Evolutionary conservation across 1,284 basidiomycete genomes (phyloP).

Genomic region (Irpex sp.): DNA sequence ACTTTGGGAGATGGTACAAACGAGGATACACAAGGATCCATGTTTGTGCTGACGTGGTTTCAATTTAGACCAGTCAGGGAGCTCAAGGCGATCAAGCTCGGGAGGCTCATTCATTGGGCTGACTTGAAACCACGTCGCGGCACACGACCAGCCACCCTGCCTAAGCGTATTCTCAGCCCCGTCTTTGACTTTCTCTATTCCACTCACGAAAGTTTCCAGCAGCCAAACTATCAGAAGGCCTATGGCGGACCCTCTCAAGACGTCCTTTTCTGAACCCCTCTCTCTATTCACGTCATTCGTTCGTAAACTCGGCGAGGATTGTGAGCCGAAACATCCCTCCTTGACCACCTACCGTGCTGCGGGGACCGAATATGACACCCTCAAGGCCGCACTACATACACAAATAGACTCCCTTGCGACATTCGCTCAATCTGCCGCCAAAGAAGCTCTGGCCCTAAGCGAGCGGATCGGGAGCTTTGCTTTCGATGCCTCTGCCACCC

Average conservation of each 20-base stretch:
- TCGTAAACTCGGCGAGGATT: background rate
- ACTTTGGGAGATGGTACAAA: background rate
- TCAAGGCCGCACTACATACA: constrained; percentile 4
- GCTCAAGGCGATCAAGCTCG: background rate
- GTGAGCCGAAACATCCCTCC: background rate
- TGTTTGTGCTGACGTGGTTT: background rate
- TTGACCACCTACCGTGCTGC: background rate
- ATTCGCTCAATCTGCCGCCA: constrained; percentile 6
- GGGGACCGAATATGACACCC: background rate
- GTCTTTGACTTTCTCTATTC: background rate
- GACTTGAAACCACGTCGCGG: background rate
- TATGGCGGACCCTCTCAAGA: background rate
- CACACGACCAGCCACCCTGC: background rate
- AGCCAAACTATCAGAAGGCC: background rate
- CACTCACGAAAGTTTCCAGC: background rate
- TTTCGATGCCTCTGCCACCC: background rate
- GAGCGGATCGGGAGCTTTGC: background rate
- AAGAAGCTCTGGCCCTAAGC: constrained; percentile 4
- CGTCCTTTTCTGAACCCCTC: background rate
- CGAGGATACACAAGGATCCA: background rate
- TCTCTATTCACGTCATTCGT: background rate
- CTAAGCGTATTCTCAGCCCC: background rate
- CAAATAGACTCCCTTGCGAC: constrained; percentile 7
- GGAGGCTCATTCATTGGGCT: background rate
- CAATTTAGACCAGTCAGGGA: background rate